Conservation (phyloP, 2,329 filamentous ascomycete genomes). For the Diaporthe caulivora region DNA sequence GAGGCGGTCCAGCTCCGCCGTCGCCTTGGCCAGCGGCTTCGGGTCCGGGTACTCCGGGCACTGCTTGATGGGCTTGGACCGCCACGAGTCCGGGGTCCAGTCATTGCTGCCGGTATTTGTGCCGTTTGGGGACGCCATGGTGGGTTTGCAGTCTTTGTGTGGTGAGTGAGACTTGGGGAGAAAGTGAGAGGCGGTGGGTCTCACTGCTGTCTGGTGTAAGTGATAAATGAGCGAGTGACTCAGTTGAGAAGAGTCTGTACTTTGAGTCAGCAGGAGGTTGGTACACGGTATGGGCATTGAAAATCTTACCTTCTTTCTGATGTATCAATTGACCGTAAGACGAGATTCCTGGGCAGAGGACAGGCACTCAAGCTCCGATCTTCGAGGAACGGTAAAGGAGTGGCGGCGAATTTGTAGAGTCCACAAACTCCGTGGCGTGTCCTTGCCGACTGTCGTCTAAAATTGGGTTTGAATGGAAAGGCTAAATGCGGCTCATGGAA, state of each 20-base stretch:
- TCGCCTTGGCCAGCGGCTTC: conserved; percentile 68
- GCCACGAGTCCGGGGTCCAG: conserved; percentile 79
- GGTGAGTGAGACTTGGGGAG: background rate
- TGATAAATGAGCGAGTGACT: conserved; percentile 27
- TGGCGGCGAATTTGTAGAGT: background rate
- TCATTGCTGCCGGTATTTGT: conserved; percentile 8
- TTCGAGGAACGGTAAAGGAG: background rate
- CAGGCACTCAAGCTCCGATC: background rate
- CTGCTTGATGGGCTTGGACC: conserved; percentile 83
- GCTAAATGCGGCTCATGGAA: conserved; percentile 11
- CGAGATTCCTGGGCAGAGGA: no score
- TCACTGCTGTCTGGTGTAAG: background rate
- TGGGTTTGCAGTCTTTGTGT: background rate
- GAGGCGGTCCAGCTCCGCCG: conserved; percentile 74
- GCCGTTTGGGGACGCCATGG: conserved; percentile 34
- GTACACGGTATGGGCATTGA: background rate
- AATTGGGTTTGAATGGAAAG: conserved; percentile 7
- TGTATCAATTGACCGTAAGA: background rate
- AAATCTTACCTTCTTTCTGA: background rate
- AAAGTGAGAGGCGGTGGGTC: conserved; percentile 26
- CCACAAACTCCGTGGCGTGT: background rate
- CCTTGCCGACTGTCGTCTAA: background rate
- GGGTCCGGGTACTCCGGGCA: conserved; percentile 76
- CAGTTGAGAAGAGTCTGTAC: background rate
- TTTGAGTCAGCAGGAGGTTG: conserved; percentile 14